Evolutionary conservation across 1,284 basidiomycete genomes (phyloP).

Genomic region (Cronartium quercuum): DNA sequence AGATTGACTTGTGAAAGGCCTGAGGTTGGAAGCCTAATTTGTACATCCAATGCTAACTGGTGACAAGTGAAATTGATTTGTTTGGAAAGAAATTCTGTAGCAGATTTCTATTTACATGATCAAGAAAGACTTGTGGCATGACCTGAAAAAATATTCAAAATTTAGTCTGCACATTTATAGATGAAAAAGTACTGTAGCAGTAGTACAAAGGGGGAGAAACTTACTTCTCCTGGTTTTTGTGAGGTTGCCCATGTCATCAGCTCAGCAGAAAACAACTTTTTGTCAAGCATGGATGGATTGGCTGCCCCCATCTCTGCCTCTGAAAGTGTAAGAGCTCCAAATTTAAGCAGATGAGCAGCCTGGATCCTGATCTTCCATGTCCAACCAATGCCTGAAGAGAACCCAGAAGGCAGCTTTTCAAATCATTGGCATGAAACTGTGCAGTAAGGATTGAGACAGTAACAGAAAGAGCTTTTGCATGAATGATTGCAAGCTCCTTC

Average conservation of each 20-base stretch:
- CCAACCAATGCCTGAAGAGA: neutral
- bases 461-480: neutral
- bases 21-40: neutral
- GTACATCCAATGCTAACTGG: conserved; percentile 4
- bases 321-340: neutral
- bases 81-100: neutral
- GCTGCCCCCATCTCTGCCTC: neutral
- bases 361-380: neutral
- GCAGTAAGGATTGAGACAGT: conserved; percentile 21
- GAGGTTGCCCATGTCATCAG: conserved; percentile 9
- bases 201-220: neutral
- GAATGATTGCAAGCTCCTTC: neutral
- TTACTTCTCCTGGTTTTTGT: conserved; percentile 12
- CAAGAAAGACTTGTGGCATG: neutral
- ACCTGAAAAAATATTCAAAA: neutral
- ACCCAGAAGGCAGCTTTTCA: neutral
- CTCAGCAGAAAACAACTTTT: neutral
- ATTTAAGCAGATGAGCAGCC: conserved; percentile 3
- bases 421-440: neutral
- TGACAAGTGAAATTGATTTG: conserved; percentile 1
- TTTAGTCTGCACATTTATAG: neutral
- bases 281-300: conserved; percentile 19
- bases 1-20: conserved; percentile 6
- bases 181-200: neutral
- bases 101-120: neutral